Base-by-base conservation (phyloP, 495 filamentous ascomycete species). In the Podospora fimiseda region DNA sequence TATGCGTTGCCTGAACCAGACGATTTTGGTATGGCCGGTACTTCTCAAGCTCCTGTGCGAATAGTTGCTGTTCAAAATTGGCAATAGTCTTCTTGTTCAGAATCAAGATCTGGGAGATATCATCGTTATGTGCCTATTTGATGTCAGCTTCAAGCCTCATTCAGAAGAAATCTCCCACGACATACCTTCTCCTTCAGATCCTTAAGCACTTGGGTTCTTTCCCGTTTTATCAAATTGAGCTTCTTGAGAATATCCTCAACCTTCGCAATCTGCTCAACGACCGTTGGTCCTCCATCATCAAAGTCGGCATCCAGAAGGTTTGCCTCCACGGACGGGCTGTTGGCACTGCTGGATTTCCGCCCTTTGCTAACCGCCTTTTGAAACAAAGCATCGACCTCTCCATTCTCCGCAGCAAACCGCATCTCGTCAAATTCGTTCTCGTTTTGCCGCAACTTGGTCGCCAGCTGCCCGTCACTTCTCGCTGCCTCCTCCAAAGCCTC, bases 31-130 rank as follows among this genome's bases (percentile, higher is more conserved):
- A 88, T 13, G 90, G 90, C 42, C 89, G 79, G 70, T 95, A 98
- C 67, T 98, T 98, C 67, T 96, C 94, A 9, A 98, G 79, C 68
- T 98, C 91, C 3, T 86, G 81, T 58, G 95, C 86, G 68, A 98
- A 98, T 11, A 97, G 80, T 61, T 92, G 87, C 23, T 74, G 85
- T 64, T 97, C 93, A 61, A 89, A 90, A 63, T 85, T 89, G 27
- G 88, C 75, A 56, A 96, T 89, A 2, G 89, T 83, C 63, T 96
- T 96, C 63, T 96, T 96, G 75, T 98, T 98, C 36, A 98, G 75
- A 43, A 98, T 97, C 58, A 97, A 72, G 20, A 97, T 90, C 61
- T 94, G 91, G 11, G 92, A 96, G 56, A 97, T 97, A 62, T 98
- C 94, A 60, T 98, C 94, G 60, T 84, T 87, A 70, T 93, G 93